Base-by-base conservation (phyloP, 176 grass and related monocot species). In the Raddia guianensis region DNA sequence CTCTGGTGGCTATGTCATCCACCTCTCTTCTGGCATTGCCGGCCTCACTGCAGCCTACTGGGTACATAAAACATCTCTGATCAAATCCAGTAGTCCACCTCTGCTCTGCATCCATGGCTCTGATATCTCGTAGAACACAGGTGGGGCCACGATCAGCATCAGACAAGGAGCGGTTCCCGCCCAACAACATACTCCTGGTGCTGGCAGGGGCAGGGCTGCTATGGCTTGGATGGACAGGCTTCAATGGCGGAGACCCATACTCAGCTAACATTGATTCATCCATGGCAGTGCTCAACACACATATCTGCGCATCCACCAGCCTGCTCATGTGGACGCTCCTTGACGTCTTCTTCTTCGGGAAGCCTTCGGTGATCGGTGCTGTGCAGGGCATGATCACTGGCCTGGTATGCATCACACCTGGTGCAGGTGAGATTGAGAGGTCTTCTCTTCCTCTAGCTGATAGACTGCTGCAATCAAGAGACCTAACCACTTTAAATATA, bases 341-440 rank as follows among this genome's bases (percentile, higher is more conserved):
- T 1, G 89, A 89, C 32, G 92, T 94, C 50, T 78, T 87, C 81
- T 91, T 91, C 92, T 94, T 94, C 47, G 72, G 84, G 63, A 94
- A 91, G 79, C 92, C 89, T 5, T 94, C 89, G 5, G 92, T 89
- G 20, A 91, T 94, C 20, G 86, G 92, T 0, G 89, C 89, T 0
- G 86, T 94, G 42, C 89, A 94, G 71, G 92, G 92, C 53, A 91
- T 94, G 92, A 89, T 94, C 83, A 94, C 92, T 14, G 86, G 92
- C 8, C 89, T 94, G 14, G 92, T 94, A 67, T 94, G 92, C 86
- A 91, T 94, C 84, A 94, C 92, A 37, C 92, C 86, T 11, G 92
- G 79, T 54, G 92, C 86, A 84, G 92, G 89, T 94, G 45, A 65
- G 48, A 0, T 69, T 94, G 35, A 65, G 48, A 0, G 69, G 8